Conservation (phyloP, 768 basidiomycete genomes). For the Tylopilus subfusipes region DNA sequence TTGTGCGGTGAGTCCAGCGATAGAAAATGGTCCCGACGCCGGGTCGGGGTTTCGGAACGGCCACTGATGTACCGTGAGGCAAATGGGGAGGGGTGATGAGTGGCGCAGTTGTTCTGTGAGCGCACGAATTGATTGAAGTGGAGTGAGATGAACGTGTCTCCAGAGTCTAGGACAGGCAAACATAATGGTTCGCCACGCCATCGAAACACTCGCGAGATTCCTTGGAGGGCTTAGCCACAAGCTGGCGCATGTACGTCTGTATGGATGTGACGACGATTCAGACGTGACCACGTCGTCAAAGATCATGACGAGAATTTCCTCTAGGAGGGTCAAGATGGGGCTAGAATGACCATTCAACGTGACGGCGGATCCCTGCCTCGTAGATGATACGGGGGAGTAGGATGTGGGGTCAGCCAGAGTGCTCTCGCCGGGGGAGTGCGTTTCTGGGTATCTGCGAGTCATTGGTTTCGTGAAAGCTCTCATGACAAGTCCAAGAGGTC, state of each 20-base stretch:
- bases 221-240: slow-evolving; percentile 8
- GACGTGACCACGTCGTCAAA: slow-evolving; percentile 18
- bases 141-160: slow-evolving; percentile 18
- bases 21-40: slow-evolving; percentile 8
- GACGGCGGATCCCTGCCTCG: neutral
- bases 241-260: neutral
- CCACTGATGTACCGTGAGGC: slow-evolving; percentile 19
- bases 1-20: slow-evolving; percentile 13
- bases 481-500: neutral
- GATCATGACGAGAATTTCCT: slow-evolving; percentile 23
- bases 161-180: slow-evolving; percentile 20
- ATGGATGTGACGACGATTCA: neutral
- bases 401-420: neutral
- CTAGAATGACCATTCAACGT: neutral
- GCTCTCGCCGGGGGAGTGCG: neutral
- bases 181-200: slow-evolving; percentile 11
- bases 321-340: slow-evolving; percentile 10
- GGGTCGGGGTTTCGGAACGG: slow-evolving; percentile 14
- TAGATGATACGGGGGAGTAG: neutral
- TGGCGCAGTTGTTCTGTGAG: slow-evolving; percentile 16
- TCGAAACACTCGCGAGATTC: slow-evolving; percentile 16
- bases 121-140: slow-evolving; percentile 3
- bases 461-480: neutral
- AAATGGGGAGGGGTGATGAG: slow-evolving; percentile 13
- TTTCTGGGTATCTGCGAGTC: neutral